Percentiles rank a stretch among this genome's conserved stretches.
phyloP scores from a whole-genome alignment of 75 land plant genomes.

The Cunninghamia lanceolata region DNA sequence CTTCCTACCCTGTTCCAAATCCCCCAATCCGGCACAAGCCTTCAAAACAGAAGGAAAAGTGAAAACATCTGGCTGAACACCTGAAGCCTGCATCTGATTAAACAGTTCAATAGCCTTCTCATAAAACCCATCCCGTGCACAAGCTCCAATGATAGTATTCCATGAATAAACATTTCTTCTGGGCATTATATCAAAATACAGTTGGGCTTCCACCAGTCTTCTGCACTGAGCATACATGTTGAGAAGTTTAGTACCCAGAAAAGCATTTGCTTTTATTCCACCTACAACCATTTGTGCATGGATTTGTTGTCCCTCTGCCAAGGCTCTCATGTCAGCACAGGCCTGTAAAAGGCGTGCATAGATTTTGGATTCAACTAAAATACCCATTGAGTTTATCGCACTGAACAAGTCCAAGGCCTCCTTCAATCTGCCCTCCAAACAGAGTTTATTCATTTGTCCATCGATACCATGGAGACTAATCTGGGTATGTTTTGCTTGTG shows the following conservation, averaged over 20 bases:
- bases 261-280: constrained; percentile 21
- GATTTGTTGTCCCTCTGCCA: constrained; percentile 37
- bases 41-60: constrained; percentile 45
- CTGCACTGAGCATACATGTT: constrained; percentile 52
- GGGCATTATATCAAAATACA: constrained; percentile 43
- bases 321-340: constrained; percentile 36
- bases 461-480: neutral
- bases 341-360: constrained; percentile 39
- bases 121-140: constrained; percentile 26
- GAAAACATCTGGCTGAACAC: constrained; percentile 34
- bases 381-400: neutral
- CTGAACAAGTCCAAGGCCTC: neutral
- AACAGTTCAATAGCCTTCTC: constrained; percentile 32
- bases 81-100: constrained; percentile 37
- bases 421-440: constrained; percentile 7
- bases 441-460: neutral
- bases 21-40: constrained; percentile 25
- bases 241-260: constrained; percentile 37
- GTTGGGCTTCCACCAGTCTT: constrained; percentile 30
- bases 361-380: neutral
- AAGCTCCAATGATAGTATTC: constrained; percentile 63
- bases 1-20: constrained; percentile 2
- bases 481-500: neutral
- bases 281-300: constrained; percentile 42
- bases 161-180: constrained; percentile 48